Percentiles rank a stretch among this genome's conserved stretches.
These are phyloP conservation scores for Coemansia sp. DNA, from an alignment of 192 early-diverging fungal species.

Conservation along the genomic window DNA sequence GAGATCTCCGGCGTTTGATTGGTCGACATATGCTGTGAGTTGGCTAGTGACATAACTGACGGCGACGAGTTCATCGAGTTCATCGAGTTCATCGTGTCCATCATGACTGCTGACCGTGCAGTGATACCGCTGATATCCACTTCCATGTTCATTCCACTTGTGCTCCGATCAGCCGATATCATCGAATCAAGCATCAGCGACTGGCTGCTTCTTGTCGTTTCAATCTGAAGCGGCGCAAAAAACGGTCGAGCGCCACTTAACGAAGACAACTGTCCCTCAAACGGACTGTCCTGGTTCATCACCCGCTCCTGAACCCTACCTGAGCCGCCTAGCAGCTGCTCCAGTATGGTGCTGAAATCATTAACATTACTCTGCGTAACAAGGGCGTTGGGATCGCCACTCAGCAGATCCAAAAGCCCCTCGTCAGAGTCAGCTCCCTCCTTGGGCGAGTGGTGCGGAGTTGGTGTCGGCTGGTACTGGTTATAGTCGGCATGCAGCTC, in stretches of 20 bases:
- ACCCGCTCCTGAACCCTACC: slow-evolving; percentile 18
- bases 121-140: not conserved
- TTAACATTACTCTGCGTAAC: slow-evolving; percentile 39
- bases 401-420: slow-evolving; percentile 35
- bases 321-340: slow-evolving; percentile 27
- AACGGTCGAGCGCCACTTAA: slow-evolving; percentile 9
- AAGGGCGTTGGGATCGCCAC: slow-evolving; percentile 36
- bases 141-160: slow-evolving; percentile 9
- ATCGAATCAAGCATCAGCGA: not conserved
- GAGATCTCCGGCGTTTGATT: slow-evolving; percentile 27
- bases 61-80: slow-evolving; percentile 33
- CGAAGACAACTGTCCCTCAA: not conserved
- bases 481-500: slow-evolving; percentile 35
- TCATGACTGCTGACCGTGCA: slow-evolving; percentile 1
- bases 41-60: slow-evolving; percentile 23
- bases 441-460: slow-evolving; percentile 51
- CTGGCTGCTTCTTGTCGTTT: slow-evolving; percentile 3
- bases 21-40: slow-evolving; percentile 25
- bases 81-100: slow-evolving; percentile 27
- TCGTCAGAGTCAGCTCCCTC: slow-evolving; percentile 23
- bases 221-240: not conserved
- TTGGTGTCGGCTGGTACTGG: slow-evolving; percentile 51
- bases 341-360: slow-evolving; percentile 35
- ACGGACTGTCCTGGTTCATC: not conserved
- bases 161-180: not conserved